Evolutionary conservation across 2,329 filamentous ascomycete genomes (phyloP).

Genomic region (Xylaria sp.): DNA sequence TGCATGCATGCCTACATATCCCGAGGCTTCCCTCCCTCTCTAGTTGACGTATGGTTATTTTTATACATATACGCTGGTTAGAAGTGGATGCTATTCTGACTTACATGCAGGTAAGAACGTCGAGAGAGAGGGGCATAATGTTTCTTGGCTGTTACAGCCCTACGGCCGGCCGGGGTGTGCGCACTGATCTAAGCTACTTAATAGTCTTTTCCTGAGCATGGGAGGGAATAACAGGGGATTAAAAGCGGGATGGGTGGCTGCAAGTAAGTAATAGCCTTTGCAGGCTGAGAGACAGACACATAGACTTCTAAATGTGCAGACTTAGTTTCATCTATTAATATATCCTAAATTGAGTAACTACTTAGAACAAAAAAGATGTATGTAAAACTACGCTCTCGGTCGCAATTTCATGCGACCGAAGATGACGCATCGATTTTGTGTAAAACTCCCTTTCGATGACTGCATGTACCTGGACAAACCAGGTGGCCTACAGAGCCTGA

Average conservation of each 20-base stretch:
- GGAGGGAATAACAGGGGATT: neutral
- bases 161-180: conserved; percentile 20
- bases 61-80: neutral
- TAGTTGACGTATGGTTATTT: neutral
- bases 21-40: too few relatives aligned
- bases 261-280: neutral
- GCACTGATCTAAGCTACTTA: neutral
- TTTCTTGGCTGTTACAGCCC: conserved; percentile 30
- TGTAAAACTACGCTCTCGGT: neutral
- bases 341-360: too few relatives aligned
- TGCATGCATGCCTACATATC: neutral
- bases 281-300: too few relatives aligned
- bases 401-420: neutral
- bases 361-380: neutral
- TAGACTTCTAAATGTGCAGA: too few relatives aligned
- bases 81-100: neutral
- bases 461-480: neutral
- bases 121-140: too few relatives aligned
- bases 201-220: neutral
- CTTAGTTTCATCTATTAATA: too few relatives aligned
- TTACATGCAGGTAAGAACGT: neutral
- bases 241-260: neutral
- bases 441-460: neutral
- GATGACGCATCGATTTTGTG: neutral
- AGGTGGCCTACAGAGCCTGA: neutral